A percentile compares a stretch with the other conserved stretches of the same genome.
phyloP scores from a whole-genome alignment of 73 alveolate genomes.

The Paramecium caudatum region DNA sequence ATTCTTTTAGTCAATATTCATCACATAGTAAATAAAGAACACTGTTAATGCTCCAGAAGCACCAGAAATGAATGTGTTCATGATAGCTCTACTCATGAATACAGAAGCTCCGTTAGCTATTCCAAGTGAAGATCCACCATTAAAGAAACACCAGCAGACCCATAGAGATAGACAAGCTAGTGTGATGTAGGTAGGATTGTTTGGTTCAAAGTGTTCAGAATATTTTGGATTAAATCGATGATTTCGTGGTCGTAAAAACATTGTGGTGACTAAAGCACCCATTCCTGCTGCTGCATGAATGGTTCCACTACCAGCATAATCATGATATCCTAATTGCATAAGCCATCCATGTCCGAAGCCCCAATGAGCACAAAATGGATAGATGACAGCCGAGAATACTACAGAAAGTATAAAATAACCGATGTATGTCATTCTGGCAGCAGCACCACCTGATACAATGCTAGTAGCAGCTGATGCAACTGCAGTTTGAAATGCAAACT shows the following conservation, averaged over 20 bases:
- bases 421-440: constrained; percentile 27
- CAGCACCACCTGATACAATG: constrained; percentile 68
- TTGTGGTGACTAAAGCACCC: constrained; percentile 58
- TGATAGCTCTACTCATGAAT: constrained; percentile 71
- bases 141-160: constrained; percentile 62
- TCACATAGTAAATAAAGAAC: constrained; percentile 21
- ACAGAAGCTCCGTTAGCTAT: constrained; percentile 49
- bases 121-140: constrained; percentile 46
- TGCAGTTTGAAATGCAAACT: constrained; percentile 61
- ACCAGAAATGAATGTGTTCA: constrained; percentile 79
- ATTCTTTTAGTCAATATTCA: constrained; percentile 8
- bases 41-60: constrained; percentile 62
- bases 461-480: constrained; percentile 56
- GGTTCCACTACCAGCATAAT: constrained; percentile 53
- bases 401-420: constrained; percentile 11
- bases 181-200: constrained; percentile 61
- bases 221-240: constrained; percentile 28
- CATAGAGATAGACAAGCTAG: constrained; percentile 52
- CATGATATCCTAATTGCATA: constrained; percentile 65
- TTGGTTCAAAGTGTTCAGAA: constrained; percentile 63
- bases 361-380: constrained; percentile 70
- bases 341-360: constrained; percentile 67
- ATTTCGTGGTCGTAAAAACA: constrained; percentile 40
- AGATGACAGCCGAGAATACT: constrained; percentile 10
- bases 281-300: constrained; percentile 66